Conservation (phyloP, 2,329 filamentous ascomycete species). For the Metarhizium brunneum region DNA sequence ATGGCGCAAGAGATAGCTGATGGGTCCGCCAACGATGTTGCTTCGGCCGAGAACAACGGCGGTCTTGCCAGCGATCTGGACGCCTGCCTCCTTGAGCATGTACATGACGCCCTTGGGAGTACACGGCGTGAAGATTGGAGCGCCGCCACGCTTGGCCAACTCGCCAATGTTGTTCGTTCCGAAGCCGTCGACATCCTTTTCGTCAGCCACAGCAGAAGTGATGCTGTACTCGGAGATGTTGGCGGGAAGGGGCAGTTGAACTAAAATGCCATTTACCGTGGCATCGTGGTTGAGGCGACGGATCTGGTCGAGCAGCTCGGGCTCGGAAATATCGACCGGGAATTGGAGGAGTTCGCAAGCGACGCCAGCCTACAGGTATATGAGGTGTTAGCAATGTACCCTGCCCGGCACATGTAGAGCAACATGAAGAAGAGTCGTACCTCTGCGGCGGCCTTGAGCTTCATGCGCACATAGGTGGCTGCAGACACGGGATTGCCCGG, state of each 20-base stretch:
- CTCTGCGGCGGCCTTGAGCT: slow-evolving; percentile 92
- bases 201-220: slow-evolving; percentile 81
- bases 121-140: slow-evolving; percentile 84
- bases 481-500: slow-evolving; percentile 18
- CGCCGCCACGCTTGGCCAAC: slow-evolving; percentile 87
- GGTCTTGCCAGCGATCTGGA: slow-evolving; percentile 80
- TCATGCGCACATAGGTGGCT: slow-evolving; percentile 99
- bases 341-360: slow-evolving; percentile 79
- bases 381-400: background rate
- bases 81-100: slow-evolving; percentile 71
- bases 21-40: slow-evolving; percentile 94
- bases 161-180: slow-evolving; percentile 92
- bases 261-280: slow-evolving; percentile 80
- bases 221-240: slow-evolving; percentile 85
- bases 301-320: slow-evolving; percentile 78
- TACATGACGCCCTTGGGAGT: slow-evolving; percentile 97
- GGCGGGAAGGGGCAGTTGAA: slow-evolving; percentile 83
- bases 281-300: slow-evolving; percentile 78
- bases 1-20: slow-evolving; percentile 91
- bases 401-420: background rate
- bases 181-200: slow-evolving; percentile 98
- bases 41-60: slow-evolving; percentile 91
- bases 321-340: slow-evolving; percentile 69
- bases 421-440: slow-evolving; percentile 32
- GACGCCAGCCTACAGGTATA: slow-evolving; percentile 65